Conservation (phyloP, 352 stramenopile genomes). For the Phytopythium boreale region DNA sequence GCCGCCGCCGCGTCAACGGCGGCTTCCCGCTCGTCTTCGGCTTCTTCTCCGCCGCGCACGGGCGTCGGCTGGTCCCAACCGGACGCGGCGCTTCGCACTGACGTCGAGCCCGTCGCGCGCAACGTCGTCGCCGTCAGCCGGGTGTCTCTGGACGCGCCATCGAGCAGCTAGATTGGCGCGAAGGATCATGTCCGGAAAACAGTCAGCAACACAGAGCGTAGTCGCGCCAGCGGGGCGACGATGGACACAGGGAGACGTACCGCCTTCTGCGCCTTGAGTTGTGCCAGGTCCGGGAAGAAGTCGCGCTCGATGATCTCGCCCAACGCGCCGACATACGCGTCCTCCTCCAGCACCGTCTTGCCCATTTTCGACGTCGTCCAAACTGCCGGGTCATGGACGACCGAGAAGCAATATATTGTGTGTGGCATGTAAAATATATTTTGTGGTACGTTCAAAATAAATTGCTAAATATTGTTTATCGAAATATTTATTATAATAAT, state of each 20-base stretch:
- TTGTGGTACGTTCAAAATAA: too few species aligned
- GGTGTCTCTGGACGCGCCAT: conserved; percentile 7
- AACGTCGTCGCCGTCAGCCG: conserved; percentile 22
- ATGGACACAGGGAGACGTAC: conserved; percentile 15
- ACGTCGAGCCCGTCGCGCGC: conserved; percentile 12
- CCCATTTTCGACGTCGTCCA: conserved; percentile 3
- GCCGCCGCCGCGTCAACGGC: not conserved
- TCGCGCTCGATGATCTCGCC: conserved; percentile 84
- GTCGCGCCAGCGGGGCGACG: not conserved
- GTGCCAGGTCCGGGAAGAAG: conserved; percentile 78
- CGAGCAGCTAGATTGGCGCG: not conserved
- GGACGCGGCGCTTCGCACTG: conserved; percentile 18
- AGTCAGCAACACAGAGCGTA: not conserved
- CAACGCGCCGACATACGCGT: conserved; percentile 71
- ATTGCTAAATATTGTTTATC: too few species aligned
- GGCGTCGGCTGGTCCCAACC: conserved; percentile 70
- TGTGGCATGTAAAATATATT: too few species aligned
- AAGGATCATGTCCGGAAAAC: not conserved
- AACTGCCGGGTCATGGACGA: too few species aligned
- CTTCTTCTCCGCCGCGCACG: conserved; percentile 3
- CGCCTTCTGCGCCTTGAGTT: conserved; percentile 52
- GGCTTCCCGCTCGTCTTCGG: conserved; percentile 8
- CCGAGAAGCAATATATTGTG: too few species aligned
- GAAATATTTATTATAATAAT: too few species aligned
- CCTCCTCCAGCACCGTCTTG: conserved; percentile 74